A percentile compares a stretch with the other conserved stretches of the same genome.
phyloP scores from a whole-genome alignment of 2,329 filamentous ascomycete genomes.

The Apiospora rasikravindrae region DNA sequence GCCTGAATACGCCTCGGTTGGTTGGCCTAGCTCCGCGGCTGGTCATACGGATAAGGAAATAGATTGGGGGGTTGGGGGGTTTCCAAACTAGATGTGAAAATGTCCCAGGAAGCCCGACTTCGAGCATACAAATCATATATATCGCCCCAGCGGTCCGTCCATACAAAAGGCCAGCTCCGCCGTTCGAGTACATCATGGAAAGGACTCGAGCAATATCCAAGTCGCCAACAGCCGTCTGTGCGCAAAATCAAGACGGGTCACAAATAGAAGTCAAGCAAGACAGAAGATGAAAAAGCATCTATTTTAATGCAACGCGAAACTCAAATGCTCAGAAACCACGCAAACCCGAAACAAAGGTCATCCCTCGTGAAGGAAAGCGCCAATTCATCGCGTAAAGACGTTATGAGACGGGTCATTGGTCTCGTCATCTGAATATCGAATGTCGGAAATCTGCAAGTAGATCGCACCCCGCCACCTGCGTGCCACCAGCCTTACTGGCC shows the following conservation, averaged over 20 bases:
- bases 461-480: constrained; percentile 1
- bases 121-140: not conserved
- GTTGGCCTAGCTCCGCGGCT: not conserved
- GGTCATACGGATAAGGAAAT: not conserved
- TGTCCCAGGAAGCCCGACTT: not conserved
- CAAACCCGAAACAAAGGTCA: constrained; percentile 14
- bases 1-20: not conserved
- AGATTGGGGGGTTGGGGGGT: not conserved
- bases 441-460: constrained; percentile 9
- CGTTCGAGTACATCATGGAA: not conserved
- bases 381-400: constrained; percentile 16
- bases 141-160: not conserved
- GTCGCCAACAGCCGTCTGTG: not conserved
- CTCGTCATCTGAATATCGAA: constrained; percentile 18
- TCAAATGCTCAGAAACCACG: constrained; percentile 16
- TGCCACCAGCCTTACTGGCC: constrained; percentile 3
- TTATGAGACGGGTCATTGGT: constrained; percentile 14
- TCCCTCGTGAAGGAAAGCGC: constrained; percentile 13
- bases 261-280: constrained; percentile 11
- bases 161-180: not conserved
- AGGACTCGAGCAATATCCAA: not conserved
- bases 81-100: not conserved
- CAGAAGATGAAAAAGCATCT: constrained; percentile 17
- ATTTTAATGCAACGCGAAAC: constrained; percentile 18
- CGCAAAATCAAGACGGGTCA: constrained; percentile 8